phyloP scores from a whole-genome alignment of 2,329 filamentous ascomycete species.

The Ceratocystis alfenasii region DNA sequence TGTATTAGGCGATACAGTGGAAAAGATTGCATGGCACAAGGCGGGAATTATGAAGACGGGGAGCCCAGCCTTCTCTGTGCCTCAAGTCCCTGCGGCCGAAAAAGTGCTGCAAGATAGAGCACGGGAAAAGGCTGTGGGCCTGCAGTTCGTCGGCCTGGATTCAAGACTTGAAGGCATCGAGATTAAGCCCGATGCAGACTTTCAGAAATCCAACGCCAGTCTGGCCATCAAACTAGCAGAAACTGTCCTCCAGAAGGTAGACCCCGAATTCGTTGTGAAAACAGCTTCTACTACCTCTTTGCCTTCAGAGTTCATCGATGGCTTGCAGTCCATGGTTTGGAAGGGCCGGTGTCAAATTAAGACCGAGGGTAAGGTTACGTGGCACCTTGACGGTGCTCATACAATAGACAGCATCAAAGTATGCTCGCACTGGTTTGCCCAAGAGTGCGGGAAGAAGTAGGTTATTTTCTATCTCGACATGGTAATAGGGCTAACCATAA shows the following conservation, averaged over 20 bases:
- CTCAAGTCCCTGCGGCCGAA: constrained; percentile 38
- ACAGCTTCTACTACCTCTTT: constrained; percentile 31
- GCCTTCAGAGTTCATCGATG: constrained; percentile 54
- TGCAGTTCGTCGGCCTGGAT: constrained; percentile 39
- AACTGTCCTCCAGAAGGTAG: constrained; percentile 36
- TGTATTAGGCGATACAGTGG: constrained; percentile 49
- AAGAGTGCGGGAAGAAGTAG: constrained; percentile 32
- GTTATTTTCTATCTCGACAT: constrained; percentile 11
- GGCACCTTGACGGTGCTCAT: constrained; percentile 90
- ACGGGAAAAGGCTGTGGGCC: constrained; percentile 37
- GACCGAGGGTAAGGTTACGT: constrained; percentile 40
- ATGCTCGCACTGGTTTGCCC: constrained; percentile 70
- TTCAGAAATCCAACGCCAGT: constrained; percentile 48
- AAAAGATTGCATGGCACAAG: constrained; percentile 63
- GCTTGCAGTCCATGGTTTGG: constrained; percentile 63
- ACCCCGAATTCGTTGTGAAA: constrained; percentile 26
- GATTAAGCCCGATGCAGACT: constrained; percentile 41
- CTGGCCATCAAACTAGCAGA: constrained; percentile 43
- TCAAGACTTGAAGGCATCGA: constrained; percentile 35
- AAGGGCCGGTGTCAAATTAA: constrained; percentile 65
- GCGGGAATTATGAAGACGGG: constrained; percentile 56
- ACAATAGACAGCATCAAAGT: constrained; percentile 79
- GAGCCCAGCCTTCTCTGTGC: constrained; percentile 45
- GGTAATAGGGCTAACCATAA: background rate
- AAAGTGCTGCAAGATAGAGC: constrained; percentile 41